Evolutionary conservation across 2,329 filamentous ascomycete species (phyloP).

Genomic region (Scedosporium boydii): DNA sequence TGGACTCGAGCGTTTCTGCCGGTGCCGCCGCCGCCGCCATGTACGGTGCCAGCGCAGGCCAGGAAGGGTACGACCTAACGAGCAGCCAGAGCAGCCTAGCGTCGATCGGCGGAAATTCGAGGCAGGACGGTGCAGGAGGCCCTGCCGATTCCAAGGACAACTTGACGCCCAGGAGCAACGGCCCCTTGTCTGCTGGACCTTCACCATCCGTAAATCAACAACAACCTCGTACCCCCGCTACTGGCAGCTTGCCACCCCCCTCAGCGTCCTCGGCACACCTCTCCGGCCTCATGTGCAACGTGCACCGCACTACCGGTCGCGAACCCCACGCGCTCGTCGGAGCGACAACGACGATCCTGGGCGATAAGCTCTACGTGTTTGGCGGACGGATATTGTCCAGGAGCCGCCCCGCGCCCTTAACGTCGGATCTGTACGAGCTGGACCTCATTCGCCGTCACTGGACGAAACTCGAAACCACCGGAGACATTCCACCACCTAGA

Average conservation of each 20-base stretch:
- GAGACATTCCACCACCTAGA: slow-evolving; percentile 79
- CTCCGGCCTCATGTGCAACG: slow-evolving; percentile 60
- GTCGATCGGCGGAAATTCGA: slow-evolving; percentile 19
- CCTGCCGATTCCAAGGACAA: slow-evolving; percentile 27
- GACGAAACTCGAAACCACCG: slow-evolving; percentile 76
- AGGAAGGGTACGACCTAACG: slow-evolving; percentile 27
- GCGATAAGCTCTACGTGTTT: slow-evolving; percentile 95
- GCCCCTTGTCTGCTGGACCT: slow-evolving; percentile 42
- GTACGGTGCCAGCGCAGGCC: slow-evolving; percentile 26
- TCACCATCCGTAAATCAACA: slow-evolving; percentile 40
- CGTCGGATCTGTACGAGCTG: slow-evolving; percentile 85
- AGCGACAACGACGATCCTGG: slow-evolving; percentile 87
- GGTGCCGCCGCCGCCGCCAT: slow-evolving; percentile 20
- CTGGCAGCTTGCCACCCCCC: slow-evolving; percentile 15
- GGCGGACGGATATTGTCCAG: slow-evolving; percentile 81
- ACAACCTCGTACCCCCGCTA: slow-evolving; percentile 10
- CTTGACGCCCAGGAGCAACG: slow-evolving; percentile 41
- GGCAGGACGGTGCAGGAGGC: slow-evolving; percentile 35
- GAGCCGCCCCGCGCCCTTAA: slow-evolving; percentile 69
- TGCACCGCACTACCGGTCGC: slow-evolving; percentile 77
- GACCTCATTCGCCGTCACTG: slow-evolving; percentile 88
- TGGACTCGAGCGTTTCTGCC: slow-evolving; percentile 30
- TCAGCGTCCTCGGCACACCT: slow-evolving; percentile 43
- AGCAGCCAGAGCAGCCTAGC: slow-evolving; percentile 38
- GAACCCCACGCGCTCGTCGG: slow-evolving; percentile 89